Conservation (phyloP, 306 rosid genomes). For the Citrullus mucosospermus region DNA sequence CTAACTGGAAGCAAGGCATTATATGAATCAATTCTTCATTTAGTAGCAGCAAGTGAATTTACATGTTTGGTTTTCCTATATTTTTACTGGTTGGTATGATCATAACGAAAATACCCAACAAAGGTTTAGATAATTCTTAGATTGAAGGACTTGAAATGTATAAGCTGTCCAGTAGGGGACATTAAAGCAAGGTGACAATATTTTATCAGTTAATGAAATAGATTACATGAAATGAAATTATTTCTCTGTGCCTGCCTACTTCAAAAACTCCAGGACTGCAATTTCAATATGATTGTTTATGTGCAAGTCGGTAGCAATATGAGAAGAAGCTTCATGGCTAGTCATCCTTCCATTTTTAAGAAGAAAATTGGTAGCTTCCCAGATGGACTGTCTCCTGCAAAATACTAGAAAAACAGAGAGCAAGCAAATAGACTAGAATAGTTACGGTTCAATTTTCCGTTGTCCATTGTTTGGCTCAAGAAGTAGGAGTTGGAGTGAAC, state of each 20-base stretch:
- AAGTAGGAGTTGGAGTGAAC: too few species aligned
- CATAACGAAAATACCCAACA: not conserved
- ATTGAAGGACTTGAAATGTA: not conserved
- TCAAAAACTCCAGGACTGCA: not conserved
- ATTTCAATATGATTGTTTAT: not conserved
- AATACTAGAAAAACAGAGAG: too few species aligned
- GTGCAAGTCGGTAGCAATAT: not conserved
- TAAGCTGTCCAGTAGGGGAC: not conserved
- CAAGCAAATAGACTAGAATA: too few species aligned
- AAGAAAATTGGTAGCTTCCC: too few species aligned
- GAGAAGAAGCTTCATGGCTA: not conserved
- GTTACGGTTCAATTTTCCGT: too few species aligned
- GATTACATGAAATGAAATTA: not conserved
- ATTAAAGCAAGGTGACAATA: not conserved
- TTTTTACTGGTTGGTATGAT: not conserved
- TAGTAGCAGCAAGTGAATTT: constrained; percentile 25
- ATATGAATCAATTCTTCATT: constrained; percentile 3
- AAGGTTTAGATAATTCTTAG: not conserved
- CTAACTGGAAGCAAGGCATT: not conserved
- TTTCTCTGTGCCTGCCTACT: not conserved
- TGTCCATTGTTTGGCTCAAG: too few species aligned
- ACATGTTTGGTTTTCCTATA: constrained; percentile 18
- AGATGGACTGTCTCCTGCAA: too few species aligned
- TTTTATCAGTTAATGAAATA: not conserved
- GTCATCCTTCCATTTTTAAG: not conserved